Base-by-base conservation (phyloP, 495 filamentous ascomycete species). In the Aspergillus biplanus region DNA sequence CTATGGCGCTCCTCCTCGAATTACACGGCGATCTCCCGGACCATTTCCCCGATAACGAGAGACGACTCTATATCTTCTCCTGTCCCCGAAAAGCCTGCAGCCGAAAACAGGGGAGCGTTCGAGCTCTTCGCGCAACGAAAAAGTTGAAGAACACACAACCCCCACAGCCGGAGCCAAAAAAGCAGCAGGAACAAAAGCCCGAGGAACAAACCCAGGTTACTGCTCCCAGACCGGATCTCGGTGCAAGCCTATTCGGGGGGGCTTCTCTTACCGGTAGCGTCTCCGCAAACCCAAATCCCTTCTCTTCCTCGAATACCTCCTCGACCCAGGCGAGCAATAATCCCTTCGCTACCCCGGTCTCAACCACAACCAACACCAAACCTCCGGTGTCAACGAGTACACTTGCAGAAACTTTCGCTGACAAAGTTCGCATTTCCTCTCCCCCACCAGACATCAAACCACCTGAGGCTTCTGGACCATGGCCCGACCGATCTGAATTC, bases 1-100 rank as follows among this genome's bases (percentile, higher is more conserved):
- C 91, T 46, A 93, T 97, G 88, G 82, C 87, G 0, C 82, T 97
- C 5, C 85, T 98, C 12, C 84, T 99, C 47, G 92, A 98, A 74
- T 82, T 99, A 48, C 91, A 99, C 76, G 94, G 87, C 68, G 93
- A 97, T 63, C 81, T 99, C 42, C 93, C 92, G 18, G 89, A 96
- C 42, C 81, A 85, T 39, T 96, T 96, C 71, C 90, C 91, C 18
- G 86, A 86, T 31, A 89, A 98, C 71, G 92, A 97, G 71, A 80
- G 95, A 57, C 84, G 94, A 49, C 70, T 98, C 44, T 97, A 97
- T 68, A 78, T 98, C 11, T 93, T 93, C 69, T 82, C 82, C 46
- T 99, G 95, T 72, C 83, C 84, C 57, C 80, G 85, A 57, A 94
- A 92, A 72, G 79, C 86, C 21, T 99, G 95, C 72, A 86, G 91